Percentiles rank a stretch among this genome's conserved stretches.
phyloP scores from a whole-genome alignment of 371 early-diverging fungal species.

The Zychaea mexicana region DNA sequence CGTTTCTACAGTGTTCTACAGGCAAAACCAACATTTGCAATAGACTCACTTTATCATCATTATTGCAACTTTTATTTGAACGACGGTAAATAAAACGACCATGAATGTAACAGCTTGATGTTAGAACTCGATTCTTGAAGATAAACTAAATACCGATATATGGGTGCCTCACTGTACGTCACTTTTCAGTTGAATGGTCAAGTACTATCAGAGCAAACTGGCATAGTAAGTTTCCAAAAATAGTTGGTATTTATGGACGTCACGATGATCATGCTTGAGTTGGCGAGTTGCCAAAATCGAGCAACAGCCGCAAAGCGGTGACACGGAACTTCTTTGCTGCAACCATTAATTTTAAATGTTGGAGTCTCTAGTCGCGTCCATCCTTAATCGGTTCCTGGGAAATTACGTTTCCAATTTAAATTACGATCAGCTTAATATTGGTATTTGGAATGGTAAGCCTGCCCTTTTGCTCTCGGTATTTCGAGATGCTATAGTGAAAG shows the following conservation, averaged over 20 bases:
- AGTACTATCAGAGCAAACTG: too few relatives aligned
- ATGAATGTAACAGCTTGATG: too few relatives aligned
- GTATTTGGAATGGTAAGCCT: constrained; percentile 82
- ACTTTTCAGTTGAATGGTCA: too few relatives aligned
- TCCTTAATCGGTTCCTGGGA: constrained; percentile 82
- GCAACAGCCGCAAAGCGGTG: not conserved
- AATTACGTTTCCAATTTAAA: constrained; percentile 88
- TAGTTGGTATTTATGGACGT: not conserved
- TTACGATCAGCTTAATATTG: constrained; percentile 84
- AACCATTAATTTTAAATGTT: constrained; percentile 55
- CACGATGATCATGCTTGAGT: not conserved
- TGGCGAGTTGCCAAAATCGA: not conserved
- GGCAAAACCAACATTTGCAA: too few relatives aligned
- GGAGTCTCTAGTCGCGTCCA: constrained; percentile 74
- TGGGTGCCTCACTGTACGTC: too few relatives aligned
- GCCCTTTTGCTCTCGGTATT: not conserved
- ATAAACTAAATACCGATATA: too few relatives aligned
- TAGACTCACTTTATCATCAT: too few relatives aligned
- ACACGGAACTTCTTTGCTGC: constrained; percentile 28
- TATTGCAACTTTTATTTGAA: too few relatives aligned
- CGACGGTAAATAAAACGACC: too few relatives aligned
- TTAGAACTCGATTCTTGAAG: too few relatives aligned
- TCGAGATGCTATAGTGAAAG: not conserved
- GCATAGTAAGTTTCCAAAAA: too few relatives aligned
- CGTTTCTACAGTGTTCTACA: too few relatives aligned